These are phyloP conservation scores for Phlegmacium glaucopus DNA, from an alignment of 768 basidiomycete genomes.

Conservation along the genomic window DNA sequence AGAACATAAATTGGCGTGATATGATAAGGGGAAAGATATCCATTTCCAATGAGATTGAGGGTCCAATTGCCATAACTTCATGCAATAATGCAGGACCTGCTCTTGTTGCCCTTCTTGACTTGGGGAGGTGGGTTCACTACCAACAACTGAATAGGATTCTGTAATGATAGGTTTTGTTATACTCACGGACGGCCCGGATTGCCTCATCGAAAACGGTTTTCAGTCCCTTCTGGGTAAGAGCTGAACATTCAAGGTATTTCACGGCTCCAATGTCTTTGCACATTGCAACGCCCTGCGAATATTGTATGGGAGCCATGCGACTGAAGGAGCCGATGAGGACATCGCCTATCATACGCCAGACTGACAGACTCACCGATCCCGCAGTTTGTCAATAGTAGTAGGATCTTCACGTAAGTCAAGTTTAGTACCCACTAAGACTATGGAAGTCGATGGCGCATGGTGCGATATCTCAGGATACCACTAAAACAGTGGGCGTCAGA, in stretches of 20 bases:
- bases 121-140: conserved; percentile 75
- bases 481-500: conserved; percentile 36
- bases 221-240: conserved; percentile 95
- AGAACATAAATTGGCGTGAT: conserved; percentile 58
- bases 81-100: conserved; percentile 67
- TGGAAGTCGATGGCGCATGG: conserved; percentile 91
- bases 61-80: conserved; percentile 32
- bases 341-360: not conserved
- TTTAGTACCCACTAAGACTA: conserved; percentile 95
- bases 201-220: conserved; percentile 99
- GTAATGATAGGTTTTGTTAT: not conserved
- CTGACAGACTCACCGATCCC: conserved; percentile 64
- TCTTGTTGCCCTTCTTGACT: conserved; percentile 49
- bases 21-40: conserved; percentile 23
- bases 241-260: conserved; percentile 95
- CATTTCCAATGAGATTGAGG: conserved; percentile 19
- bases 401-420: conserved; percentile 96
- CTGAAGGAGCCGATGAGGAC: conserved; percentile 32
- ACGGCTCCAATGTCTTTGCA: conserved; percentile 93
- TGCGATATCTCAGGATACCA: conserved; percentile 98
- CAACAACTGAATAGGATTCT: not conserved
- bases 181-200: conserved; percentile 92
- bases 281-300: conserved; percentile 87
- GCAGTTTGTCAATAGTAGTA: conserved; percentile 86
- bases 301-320: conserved; percentile 93